A percentile compares a stretch with the other conserved stretches of the same genome.
These are phyloP conservation scores for Dianthus caryophyllus DNA, from an alignment of 148 eudicot genomes.

Conservation along the genomic window DNA sequence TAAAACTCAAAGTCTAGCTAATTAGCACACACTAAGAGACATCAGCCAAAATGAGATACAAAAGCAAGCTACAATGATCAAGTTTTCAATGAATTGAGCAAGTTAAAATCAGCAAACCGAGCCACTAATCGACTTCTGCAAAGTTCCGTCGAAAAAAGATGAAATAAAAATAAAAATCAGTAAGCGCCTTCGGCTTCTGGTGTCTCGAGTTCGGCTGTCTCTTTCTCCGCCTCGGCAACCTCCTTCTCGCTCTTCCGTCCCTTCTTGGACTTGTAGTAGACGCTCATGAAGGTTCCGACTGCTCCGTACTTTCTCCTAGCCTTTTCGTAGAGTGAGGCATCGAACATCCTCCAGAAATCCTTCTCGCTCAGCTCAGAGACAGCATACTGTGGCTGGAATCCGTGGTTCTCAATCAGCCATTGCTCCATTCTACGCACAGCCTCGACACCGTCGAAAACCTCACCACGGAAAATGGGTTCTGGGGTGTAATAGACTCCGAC, in stretches of 20 bases:
- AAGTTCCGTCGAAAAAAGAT: no score
- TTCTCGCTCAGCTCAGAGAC: slow-evolving; percentile 76
- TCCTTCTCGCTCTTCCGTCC: slow-evolving; percentile 87
- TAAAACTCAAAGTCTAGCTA: slow-evolving; percentile 20
- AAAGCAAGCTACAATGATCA: background rate
- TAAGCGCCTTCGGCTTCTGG: slow-evolving; percentile 48
- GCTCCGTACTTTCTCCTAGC: slow-evolving; percentile 73
- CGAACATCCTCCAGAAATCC: slow-evolving; percentile 88
- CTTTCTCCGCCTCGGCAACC: slow-evolving; percentile 84
- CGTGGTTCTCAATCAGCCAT: slow-evolving; percentile 85
- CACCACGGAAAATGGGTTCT: slow-evolving; percentile 78
- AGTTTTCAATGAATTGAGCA: background rate
- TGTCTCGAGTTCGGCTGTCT: slow-evolving; percentile 33
- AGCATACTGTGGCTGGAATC: slow-evolving; percentile 83
- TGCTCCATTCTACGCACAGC: slow-evolving; percentile 63
- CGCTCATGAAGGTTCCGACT: slow-evolving; percentile 83
- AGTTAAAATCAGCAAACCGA: slow-evolving; percentile 7
- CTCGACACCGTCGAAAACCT: slow-evolving; percentile 73
- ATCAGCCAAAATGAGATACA: slow-evolving; percentile 10
- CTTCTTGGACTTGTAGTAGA: slow-evolving; percentile 82
- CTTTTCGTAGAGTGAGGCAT: slow-evolving; percentile 66
- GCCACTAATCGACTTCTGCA: slow-evolving; percentile 16
- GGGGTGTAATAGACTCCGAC: slow-evolving; percentile 88
- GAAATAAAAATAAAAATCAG: background rate
- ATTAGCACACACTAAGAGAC: slow-evolving; percentile 13